These are phyloP conservation scores for Elongisporangium undulatum DNA, from an alignment of 352 stramenopile genomes.

Conservation along the genomic window DNA sequence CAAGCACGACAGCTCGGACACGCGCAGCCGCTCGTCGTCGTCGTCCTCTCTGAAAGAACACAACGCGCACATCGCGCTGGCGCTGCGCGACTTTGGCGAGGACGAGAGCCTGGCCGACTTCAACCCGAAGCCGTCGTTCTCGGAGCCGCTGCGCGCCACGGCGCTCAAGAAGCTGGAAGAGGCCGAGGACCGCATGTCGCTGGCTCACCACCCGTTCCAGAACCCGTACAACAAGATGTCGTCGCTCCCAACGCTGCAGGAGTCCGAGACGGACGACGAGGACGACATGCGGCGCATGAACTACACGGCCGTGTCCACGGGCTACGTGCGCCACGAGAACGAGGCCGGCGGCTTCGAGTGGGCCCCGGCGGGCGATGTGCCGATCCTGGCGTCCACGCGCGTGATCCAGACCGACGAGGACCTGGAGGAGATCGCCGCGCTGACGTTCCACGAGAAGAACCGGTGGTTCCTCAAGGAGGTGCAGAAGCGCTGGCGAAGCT, in stretches of 20 bases:
- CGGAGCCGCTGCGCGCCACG: conserved; percentile 71
- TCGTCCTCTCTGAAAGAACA: conserved; percentile 57
- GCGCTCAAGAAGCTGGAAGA: conserved; percentile 74
- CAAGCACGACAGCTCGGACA: conserved; percentile 30
- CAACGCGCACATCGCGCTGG: conserved; percentile 72
- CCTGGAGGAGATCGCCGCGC: conserved; percentile 78
- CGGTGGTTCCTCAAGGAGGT: conserved; percentile 79
- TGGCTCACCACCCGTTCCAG: conserved; percentile 55
- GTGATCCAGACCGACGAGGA: conserved; percentile 77
- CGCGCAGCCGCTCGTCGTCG: conserved; percentile 28
- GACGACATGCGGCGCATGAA: conserved; percentile 32
- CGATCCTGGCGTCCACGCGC: conserved; percentile 34
- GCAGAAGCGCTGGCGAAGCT: conserved; percentile 70
- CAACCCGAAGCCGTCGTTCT: conserved; percentile 38
- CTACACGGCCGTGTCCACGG: conserved; percentile 68
- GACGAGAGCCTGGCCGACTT: conserved; percentile 22
- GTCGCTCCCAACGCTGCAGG: conserved; percentile 40
- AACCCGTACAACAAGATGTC: conserved; percentile 58
- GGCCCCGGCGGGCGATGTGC: conserved; percentile 45
- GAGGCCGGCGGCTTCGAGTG: conserved; percentile 60
- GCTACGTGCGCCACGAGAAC: conserved; percentile 72
- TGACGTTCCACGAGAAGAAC: conserved; percentile 83
- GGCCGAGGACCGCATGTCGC: conserved; percentile 73
- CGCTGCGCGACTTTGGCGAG: conserved; percentile 73
- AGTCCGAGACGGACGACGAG: conserved; percentile 43